Base-by-base conservation (phyloP, 2,329 filamentous ascomycete species). In the Ceratocystis alfenasii region DNA sequence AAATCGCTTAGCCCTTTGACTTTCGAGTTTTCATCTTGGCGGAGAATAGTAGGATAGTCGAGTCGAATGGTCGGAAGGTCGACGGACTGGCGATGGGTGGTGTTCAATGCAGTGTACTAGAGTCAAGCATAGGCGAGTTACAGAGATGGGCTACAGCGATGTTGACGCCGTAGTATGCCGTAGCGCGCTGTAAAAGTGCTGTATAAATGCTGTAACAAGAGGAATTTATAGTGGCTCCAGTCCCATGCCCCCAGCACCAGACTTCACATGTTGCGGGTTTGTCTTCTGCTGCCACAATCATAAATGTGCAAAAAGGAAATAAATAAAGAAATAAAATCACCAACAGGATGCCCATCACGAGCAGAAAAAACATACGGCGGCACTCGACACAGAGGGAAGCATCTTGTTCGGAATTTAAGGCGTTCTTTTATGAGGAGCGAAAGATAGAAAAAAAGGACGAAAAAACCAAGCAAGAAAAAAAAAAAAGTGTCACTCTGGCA, bases 381-480 rank as follows among this genome's bases (percentile, higher is more conserved):
- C 66, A 44, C 66, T 64, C 53, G 66, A 68, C 60, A 68, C 55
- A 68, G 60, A 60, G 36, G 59, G 61, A 57, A 68, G 50, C 66
- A 68, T 68, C 36, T 50, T 66, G 57, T 53, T 46, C 28, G 33
- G 46, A 41, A 28, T 28, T 55, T 59, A n/a, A 33, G 55, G 25
- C 33, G 25, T 59, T 59, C 30, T 59, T 59, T 59, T 30, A 61
- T 36, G 25, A 65, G 41, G 25, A 50, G 64, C 36, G 63, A 46
- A 45, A 48, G 17, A 33, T n/a, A n/a, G 30, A 53, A 28, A 57
- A 46, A 17, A 46, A 60, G 28, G 25, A 48, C 28, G 46, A 46
- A 50, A 33, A 61, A 45, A 61, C 17, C 33, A n/a, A 33, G 22
- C 44, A 28, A 28, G 25, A 50, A 50, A 48, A 48, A 62, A 45